Evolutionary conservation across 805 yeast genomes (phyloP).

Genomic region (Helenozyma baotianmanensis): DNA sequence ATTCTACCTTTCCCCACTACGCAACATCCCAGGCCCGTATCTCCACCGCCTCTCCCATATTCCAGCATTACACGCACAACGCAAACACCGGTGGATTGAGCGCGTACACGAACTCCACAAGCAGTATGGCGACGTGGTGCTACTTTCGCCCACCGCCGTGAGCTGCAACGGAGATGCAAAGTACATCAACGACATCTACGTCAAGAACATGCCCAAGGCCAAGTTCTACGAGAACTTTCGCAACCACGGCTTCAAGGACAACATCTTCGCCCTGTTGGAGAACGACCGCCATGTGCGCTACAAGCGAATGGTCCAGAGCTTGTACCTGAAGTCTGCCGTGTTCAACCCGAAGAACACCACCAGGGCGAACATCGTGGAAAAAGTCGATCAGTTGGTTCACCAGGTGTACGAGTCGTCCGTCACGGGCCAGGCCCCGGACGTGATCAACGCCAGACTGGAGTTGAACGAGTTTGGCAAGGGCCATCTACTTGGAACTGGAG

Average conservation of each 20-base stretch:
- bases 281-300: constrained; percentile 29
- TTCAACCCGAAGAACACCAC: constrained; percentile 28
- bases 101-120: constrained; percentile 47
- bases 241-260: constrained; percentile 48
- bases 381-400: constrained; percentile 22
- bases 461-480: constrained; percentile 34
- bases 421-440: constrained; percentile 29
- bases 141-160: constrained; percentile 58
- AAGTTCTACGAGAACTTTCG: constrained; percentile 56
- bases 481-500: constrained; percentile 15
- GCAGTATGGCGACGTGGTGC: constrained; percentile 57
- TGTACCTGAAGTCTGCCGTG: constrained; percentile 34
- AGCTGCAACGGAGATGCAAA: constrained; percentile 50
- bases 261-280: constrained; percentile 54
- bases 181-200: constrained; percentile 52
- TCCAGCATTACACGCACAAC: constrained; percentile 33
- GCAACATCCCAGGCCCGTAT: constrained; percentile 56
- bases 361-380: constrained; percentile 21
- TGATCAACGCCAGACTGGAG: constrained; percentile 28
- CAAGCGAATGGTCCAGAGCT: constrained; percentile 27
- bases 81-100: constrained; percentile 41
- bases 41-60: constrained; percentile 42
- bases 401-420: constrained; percentile 27
- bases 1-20: constrained; percentile 44
- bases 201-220: constrained; percentile 52